These are phyloP conservation scores for Coelastrella sp. DNA, from an alignment of 139 green algal species.

Conservation along the genomic window DNA sequence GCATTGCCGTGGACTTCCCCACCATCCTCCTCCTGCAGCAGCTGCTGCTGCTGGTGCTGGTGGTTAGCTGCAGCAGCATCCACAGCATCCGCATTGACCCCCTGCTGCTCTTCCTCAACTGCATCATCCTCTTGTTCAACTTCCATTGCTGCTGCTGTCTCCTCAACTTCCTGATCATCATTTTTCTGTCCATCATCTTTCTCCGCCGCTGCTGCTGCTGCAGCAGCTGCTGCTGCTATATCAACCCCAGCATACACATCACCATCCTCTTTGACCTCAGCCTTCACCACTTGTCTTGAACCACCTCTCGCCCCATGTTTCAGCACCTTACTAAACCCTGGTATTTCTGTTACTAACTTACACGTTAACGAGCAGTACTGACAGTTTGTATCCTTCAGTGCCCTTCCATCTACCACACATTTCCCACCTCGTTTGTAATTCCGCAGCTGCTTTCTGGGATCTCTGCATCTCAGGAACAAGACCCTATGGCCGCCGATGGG, in stretches of 20 bases:
- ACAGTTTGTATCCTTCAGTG: background rate
- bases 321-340: background rate
- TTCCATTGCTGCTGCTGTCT: background rate
- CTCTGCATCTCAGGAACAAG: too few relatives aligned
- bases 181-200: background rate
- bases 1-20: too few relatives aligned
- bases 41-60: conserved; percentile 2
- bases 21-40: background rate
- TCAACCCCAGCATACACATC: too few relatives aligned
- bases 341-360: background rate
- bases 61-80: too few relatives aligned
- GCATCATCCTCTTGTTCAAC: too few relatives aligned
- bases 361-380: background rate
- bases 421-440: background rate
- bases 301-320: background rate
- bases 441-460: background rate
- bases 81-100: too few relatives aligned
- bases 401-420: background rate
- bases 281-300: background rate
- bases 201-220: background rate
- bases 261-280: too few relatives aligned
- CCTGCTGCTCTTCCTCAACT: too few relatives aligned
- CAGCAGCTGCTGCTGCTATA: background rate
- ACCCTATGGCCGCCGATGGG: too few relatives aligned
- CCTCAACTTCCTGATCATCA: background rate